Evolutionary conservation across 176 grass and related monocot species (phyloP).

Genomic region (Carex kokanica): DNA sequence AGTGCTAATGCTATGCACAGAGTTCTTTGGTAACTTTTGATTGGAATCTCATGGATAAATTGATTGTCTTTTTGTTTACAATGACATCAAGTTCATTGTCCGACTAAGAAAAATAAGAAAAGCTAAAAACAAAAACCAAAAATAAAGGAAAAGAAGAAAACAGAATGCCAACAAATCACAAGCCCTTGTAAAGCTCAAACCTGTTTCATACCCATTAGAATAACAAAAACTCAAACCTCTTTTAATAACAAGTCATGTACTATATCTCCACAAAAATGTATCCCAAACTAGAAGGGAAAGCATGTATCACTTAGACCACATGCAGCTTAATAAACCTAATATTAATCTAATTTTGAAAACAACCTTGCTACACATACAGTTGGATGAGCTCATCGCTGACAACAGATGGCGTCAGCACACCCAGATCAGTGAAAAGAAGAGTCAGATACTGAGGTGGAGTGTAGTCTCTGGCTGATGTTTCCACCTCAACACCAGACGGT

Average conservation of each 20-base stretch:
- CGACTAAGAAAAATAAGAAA: neutral
- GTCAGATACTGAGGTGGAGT: conserved; percentile 49
- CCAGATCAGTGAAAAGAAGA: conserved; percentile 53
- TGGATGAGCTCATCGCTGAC: conserved; percentile 54
- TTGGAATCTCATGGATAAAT: too few species aligned
- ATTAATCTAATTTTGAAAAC: neutral
- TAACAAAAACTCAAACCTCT: neutral
- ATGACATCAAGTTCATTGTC: neutral
- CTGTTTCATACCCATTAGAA: neutral
- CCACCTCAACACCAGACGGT: conserved; percentile 34
- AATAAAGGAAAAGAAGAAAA: too few species aligned
- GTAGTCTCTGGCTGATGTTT: conserved; percentile 48
- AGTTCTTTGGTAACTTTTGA: too few species aligned
- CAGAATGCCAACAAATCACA: neutral
- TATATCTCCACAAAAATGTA: conserved; percentile 21
- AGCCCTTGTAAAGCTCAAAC: neutral
- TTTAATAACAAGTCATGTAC: neutral
- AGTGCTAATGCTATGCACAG: too few species aligned
- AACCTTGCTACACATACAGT: conserved; percentile 28
- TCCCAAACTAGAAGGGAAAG: conserved; percentile 5
- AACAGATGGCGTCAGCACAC: conserved; percentile 41
- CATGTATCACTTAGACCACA: neutral
- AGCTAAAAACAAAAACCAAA: neutral
- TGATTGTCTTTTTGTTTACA: too few species aligned
- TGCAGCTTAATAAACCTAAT: conserved; percentile 12